Evolutionary conservation across 495 filamentous ascomycete species (phyloP), one percentile per base, ranked within the genome.

Genomic region (Chaetomium tenue): DNA sequence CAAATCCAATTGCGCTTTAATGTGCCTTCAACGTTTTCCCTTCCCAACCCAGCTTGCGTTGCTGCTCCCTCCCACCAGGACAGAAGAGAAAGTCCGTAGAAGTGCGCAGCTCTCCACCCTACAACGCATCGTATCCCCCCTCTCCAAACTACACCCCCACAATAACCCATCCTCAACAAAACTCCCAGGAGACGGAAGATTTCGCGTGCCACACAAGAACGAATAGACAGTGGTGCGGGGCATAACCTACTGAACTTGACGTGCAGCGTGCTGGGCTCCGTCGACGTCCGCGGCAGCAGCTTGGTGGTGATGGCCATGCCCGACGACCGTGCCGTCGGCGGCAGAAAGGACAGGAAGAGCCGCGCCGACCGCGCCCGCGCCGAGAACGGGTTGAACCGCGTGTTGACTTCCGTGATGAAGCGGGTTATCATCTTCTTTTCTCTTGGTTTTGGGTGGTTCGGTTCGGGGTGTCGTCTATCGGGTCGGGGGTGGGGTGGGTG

Each of bases 351-450:
- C 67, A 98, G 89, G 74, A 99, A 92, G 52, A 93, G 77, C 15
- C 95, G 87, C 39, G 91, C 91, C 37, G 92, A 88, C 70, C 91
- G 91, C 42, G 89, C 82, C 70, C 82, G 79, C 16, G 84, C 81
- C 6, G 83, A 85, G 85, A 98, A 99, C 23, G 95, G 95, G 78
- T 96, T 96, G 88, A 97, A 97, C 71, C 82, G 84, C 67, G 91
- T 88, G 63, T 84, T 83, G 65, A 98, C 87, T 70, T 89, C 83
- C 71, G 91, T 89, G 78, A 98, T 88, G 81, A 89, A 91, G 70
- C 84, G 82, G 55, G 91, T 95, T 51, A 96, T 88, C 94, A 98
- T 98, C 63, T 74, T 85, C 74, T 62, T 48, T 11, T 46, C 18
- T 47, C 53, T 53, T 47, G 39, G 25, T 52, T 11, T 15, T 47